Conservation (phyloP, 176 grass and related monocot genomes). For the Oryza glaberrima region DNA sequence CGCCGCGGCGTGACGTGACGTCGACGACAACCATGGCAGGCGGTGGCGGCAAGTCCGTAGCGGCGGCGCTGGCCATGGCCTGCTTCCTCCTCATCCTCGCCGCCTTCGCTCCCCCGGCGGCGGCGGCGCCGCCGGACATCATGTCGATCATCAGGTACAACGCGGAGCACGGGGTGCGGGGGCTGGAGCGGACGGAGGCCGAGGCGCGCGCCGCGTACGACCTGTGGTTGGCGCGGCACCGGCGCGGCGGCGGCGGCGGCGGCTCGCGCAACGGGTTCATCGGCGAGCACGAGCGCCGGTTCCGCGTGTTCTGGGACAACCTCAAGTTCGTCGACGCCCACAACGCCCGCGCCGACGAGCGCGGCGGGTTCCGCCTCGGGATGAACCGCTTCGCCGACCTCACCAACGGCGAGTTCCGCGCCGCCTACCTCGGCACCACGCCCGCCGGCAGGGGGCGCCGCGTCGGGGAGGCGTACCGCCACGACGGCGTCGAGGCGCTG, state of each 20-base stretch:
- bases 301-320: constrained; percentile 55
- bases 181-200: constrained; percentile 32
- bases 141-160: neutral
- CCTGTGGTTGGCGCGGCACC: constrained; percentile 41
- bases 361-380: constrained; percentile 30
- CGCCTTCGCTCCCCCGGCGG: neutral
- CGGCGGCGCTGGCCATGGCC: neutral
- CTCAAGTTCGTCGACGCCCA: constrained; percentile 52
- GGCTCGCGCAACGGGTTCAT: constrained; percentile 44
- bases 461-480: neutral
- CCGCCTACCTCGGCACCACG: constrained; percentile 1
- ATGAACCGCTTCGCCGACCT: constrained; percentile 47
- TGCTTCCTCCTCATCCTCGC: neutral
- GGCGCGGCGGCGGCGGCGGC: neutral
- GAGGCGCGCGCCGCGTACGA: constrained; percentile 43
- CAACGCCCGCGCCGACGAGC: constrained; percentile 20
- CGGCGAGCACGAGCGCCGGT: constrained; percentile 45
- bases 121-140: neutral
- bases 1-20: neutral
- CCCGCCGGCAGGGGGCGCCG: neutral
- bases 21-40: neutral
- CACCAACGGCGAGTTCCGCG: constrained; percentile 45
- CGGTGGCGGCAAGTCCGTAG: neutral
- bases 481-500: constrained; percentile 2
- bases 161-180: neutral